These are phyloP conservation scores for Euptelea pleiosperma DNA, from an alignment of 164 flowering plant genomes.

Conservation along the genomic window DNA sequence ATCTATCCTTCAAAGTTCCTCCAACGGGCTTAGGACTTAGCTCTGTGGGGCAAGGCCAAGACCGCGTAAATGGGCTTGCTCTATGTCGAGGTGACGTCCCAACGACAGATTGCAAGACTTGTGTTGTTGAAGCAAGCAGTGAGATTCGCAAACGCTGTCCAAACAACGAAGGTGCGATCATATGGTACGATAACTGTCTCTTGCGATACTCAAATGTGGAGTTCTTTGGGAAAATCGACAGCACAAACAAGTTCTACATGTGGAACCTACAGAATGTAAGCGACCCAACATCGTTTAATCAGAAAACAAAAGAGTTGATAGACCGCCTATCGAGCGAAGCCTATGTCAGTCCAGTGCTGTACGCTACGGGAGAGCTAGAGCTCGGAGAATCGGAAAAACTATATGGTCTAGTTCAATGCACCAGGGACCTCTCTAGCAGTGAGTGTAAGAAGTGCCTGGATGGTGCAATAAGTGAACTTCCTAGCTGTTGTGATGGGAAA, in stretches of 20 bases:
- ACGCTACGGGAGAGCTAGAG: conserved; percentile 19
- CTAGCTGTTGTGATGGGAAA: conserved; percentile 24
- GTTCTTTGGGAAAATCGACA: conserved; percentile 23
- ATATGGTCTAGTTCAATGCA: conserved; percentile 30
- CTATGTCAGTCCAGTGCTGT: background rate
- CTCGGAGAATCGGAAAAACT: conserved; percentile 7
- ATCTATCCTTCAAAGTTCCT: conserved; percentile 23
- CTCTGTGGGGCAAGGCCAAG: background rate
- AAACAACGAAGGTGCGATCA: too few species aligned
- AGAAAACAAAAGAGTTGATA: conserved; percentile 17
- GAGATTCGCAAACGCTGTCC: too few species aligned
- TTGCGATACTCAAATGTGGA: too few species aligned
- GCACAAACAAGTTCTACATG: conserved; percentile 15
- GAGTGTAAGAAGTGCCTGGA: too few species aligned
- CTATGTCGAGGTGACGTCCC: conserved; percentile 39
- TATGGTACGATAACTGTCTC: conserved; percentile 42
- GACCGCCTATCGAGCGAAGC: conserved; percentile 8
- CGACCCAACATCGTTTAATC: conserved; percentile 16
- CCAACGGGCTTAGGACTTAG: conserved; percentile 8
- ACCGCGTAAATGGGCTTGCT: conserved; percentile 9
- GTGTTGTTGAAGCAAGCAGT: too few species aligned
- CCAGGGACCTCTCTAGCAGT: conserved; percentile 21
- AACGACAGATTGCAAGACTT: background rate
- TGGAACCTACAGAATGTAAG: conserved; percentile 7
- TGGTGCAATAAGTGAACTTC: conserved; percentile 10